phyloP scores from a whole-genome alignment of 305 asterid genomes.

The Solanum hybrid region DNA sequence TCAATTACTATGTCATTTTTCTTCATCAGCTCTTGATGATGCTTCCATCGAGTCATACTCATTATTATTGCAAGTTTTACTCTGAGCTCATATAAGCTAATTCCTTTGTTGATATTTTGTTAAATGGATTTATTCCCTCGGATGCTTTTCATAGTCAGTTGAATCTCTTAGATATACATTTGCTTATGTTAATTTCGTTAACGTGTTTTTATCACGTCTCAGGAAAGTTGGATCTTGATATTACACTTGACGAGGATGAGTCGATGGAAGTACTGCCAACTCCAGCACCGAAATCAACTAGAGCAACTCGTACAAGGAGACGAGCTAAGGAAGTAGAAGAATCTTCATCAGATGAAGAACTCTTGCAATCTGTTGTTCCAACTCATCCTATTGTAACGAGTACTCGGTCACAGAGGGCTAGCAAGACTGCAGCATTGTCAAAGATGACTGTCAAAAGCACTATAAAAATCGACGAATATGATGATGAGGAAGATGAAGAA shows the following conservation, averaged over 20 bases:
- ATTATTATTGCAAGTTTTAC: neutral
- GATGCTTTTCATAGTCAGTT: neutral
- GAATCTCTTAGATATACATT: neutral
- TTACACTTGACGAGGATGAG: constrained; percentile 33
- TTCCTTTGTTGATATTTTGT: neutral
- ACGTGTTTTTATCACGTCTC: neutral
- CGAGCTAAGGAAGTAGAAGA: constrained; percentile 36
- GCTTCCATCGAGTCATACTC: neutral
- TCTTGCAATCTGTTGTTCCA: constrained; percentile 56
- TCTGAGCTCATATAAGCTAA: neutral
- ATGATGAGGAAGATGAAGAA: constrained; percentile 29
- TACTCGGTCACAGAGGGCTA: constrained; percentile 75
- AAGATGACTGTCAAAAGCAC: constrained; percentile 44
- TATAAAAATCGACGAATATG: constrained; percentile 48
- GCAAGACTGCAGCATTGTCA: constrained; percentile 77
- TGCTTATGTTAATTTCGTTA: neutral
- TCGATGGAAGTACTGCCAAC: constrained; percentile 49
- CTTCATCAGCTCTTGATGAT: neutral
- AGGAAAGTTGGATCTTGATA: constrained; percentile 51
- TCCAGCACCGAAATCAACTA: constrained; percentile 54
- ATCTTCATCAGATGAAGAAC: constrained; percentile 56
- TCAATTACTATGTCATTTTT: neutral
- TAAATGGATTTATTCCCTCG: neutral
- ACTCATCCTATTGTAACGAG: constrained; percentile 27
- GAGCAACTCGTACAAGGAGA: constrained; percentile 43